A percentile compares a stretch with the other conserved stretches of the same genome.
Conservation (phyloP, 1,284 basidiomycete genomes). For the Austroboletus niveus region DNA sequence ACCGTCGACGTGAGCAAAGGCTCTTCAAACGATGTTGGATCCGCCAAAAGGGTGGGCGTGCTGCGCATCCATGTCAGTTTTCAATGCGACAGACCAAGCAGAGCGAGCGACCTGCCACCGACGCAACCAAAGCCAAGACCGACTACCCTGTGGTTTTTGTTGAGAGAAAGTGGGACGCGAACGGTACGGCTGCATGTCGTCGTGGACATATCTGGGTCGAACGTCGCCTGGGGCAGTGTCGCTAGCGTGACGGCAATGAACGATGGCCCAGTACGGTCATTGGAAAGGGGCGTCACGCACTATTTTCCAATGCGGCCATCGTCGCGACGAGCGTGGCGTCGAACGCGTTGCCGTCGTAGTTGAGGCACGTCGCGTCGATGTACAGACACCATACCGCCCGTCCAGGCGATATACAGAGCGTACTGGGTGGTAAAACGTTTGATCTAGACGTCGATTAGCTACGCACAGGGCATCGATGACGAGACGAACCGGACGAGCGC, state of each 20-base stretch:
- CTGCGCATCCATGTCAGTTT: conserved; percentile 10
- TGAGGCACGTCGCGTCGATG: conserved; percentile 53
- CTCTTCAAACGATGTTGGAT: conserved; percentile 48
- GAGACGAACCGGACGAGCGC: too few species aligned
- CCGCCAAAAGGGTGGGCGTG: conserved; percentile 63
- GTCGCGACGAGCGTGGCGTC: conserved; percentile 90
- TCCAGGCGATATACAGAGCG: not conserved
- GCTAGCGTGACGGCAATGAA: conserved; percentile 43
- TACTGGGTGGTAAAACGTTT: not conserved
- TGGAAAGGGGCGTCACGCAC: conserved; percentile 46
- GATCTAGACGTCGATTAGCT: conserved; percentile 73
- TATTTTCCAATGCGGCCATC: conserved; percentile 81
- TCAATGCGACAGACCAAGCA: not conserved
- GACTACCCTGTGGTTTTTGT: too few species aligned
- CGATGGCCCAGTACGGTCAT: not conserved
- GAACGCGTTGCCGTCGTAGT: conserved; percentile 94
- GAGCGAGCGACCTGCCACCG: too few species aligned
- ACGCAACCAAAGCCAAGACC: too few species aligned
- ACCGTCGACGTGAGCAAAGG: conserved; percentile 66
- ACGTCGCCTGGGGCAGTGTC: conserved; percentile 73
- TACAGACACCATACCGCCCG: not conserved
- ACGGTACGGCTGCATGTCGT: conserved; percentile 31
- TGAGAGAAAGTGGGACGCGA: too few species aligned
- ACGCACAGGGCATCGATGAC: conserved; percentile 33
- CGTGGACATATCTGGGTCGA: conserved; percentile 63